Base-by-base conservation (phyloP, 1,139 yeast species). In the Geotrichum restrictum region DNA sequence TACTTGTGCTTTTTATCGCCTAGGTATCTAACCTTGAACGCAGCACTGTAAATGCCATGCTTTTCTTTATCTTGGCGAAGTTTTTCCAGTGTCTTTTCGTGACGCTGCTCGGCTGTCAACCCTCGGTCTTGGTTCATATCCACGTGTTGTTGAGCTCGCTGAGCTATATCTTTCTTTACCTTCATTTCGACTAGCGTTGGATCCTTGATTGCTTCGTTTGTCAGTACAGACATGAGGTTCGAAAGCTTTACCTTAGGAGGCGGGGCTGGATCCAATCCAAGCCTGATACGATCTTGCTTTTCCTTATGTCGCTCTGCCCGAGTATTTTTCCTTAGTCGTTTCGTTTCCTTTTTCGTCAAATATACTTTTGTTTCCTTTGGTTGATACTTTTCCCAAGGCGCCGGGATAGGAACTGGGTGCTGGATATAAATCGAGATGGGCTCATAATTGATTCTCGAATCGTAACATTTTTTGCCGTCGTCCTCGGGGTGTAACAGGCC, bases 211-310 rank as follows among this genome's bases (percentile, higher is more conserved):
- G 94, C 88, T 57, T 87, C 95, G 63, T 88, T 83, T 2, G 96
- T 87, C 47, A 85, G 74, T 0, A 88, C 96, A 60, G 79, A 84
- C 89, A 88, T 86, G 66, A 91, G 75, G 64, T 91, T 93, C 44
- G 84, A 80, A 50, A 88, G 72, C 62, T 84, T 88, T 31, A 91
- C 88, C 67, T 91, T 93, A 1, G 97, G 96, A 5, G 85, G 85
- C 0, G 96, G 97, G 1, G 95, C 86, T 0, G 95, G 85, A 48
- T 84, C 89, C 22, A 91, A 70, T 0, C 98, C 98, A 4, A 88
- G 71, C 57, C 82, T 78, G 29, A 91, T 83, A 47, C 87, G 74
- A 60, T 88, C 94, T 64, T 88, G 96, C 56, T 78, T 77, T 48
- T 83, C 93, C 62, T 84, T 82, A 56, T 81, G 80, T 53, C 71